phyloP scores from a whole-genome alignment of 2,329 filamentous ascomycete species.

The Seiridium unicorne region DNA sequence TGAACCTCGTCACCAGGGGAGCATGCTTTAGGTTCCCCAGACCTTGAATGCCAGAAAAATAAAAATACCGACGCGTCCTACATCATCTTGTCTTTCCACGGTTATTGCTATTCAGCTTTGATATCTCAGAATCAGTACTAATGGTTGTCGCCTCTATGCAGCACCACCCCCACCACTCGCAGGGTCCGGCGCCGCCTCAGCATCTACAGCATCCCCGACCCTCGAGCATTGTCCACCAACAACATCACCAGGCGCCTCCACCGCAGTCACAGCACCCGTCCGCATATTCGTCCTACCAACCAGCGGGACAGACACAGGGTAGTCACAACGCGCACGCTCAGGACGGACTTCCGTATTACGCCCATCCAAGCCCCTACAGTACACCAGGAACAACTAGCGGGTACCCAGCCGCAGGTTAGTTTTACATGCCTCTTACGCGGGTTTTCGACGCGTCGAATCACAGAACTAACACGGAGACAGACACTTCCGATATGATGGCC shows the following conservation, averaged over 20 bases:
- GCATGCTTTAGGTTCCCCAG: conserved; percentile 39
- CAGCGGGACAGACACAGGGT: conserved; percentile 55
- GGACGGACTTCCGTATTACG: conserved; percentile 69
- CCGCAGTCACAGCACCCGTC: conserved; percentile 60
- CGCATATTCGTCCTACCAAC: conserved; percentile 72
- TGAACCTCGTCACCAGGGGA: conserved; percentile 39
- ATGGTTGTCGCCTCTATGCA: conserved; percentile 64
- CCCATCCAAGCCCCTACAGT: conserved; percentile 80
- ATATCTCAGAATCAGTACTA: conserved; percentile 40
- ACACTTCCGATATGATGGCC: conserved; percentile 67
- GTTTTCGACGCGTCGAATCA: conserved; percentile 10
- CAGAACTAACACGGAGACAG: conserved; percentile 31
- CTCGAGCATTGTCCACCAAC: conserved; percentile 71
- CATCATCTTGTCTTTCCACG: conserved; percentile 36
- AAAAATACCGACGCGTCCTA: conserved; percentile 49
- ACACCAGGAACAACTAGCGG: conserved; percentile 77
- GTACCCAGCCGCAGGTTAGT: conserved; percentile 84
- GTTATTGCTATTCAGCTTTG: conserved; percentile 32
- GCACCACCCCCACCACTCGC: conserved; percentile 74
- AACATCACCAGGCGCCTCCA: conserved; percentile 66
- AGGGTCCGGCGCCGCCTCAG: conserved; percentile 67
- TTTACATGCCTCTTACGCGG: conserved; percentile 6
- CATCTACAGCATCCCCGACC: conserved; percentile 71
- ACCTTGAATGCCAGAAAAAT: conserved; percentile 46
- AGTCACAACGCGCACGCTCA: conserved; percentile 58